Base-by-base conservation (phyloP, 1,284 basidiomycete genomes). In the Cutaneotrichosporon cavernicola region DNA sequence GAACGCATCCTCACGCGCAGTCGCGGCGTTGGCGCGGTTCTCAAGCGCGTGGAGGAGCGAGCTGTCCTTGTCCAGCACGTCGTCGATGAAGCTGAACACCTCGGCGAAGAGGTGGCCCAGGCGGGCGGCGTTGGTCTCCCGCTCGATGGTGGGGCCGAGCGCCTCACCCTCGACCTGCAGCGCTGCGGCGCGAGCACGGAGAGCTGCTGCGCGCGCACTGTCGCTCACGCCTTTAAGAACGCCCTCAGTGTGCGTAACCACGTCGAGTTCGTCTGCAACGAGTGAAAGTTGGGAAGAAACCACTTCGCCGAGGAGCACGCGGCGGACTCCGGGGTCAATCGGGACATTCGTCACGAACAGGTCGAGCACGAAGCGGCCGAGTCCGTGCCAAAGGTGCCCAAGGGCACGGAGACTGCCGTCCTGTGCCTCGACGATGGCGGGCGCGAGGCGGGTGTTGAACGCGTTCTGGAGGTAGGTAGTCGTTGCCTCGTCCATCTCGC, bases 261-360 rank as follows among this genome's bases (percentile, higher is more conserved):
- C 82, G 0, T 73, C 66, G 6, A 90, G 77, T 72, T 91, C 87
- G 7, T 81, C 80, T 0, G 76, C 69, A 0, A 91, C 72, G n/a
- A 82, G 75, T 0, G 77, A 72, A 18, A 83, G 76, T 60, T 87
- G 83, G n/a, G 82, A 73, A n/a, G 75, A 71, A 70, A 85, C 82
- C 53, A 89, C 86, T 46, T 83, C 80, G 6, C 79, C 78, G 0
- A 84, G 82, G 43, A 85, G 86, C 53, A 84, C 84, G 58, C 88
- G 85, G 38, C 89, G 85, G 21, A 88, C 87, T 16, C 89, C 87
- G 10, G 96, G 96, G 76, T 99, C 97, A 60, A 98, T 81, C 1
- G 95, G 92, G 5, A 88, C 82, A 73, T 92, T 86, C 0, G 97
- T 94, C 56, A 98, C 84, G 74, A 90, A 90, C n/a, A 96, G 55